Percentiles rank a stretch among this genome's conserved stretches.
These are phyloP conservation scores for Vitis amurensis DNA, from an alignment of 164 flowering plant species.

Conservation along the genomic window DNA sequence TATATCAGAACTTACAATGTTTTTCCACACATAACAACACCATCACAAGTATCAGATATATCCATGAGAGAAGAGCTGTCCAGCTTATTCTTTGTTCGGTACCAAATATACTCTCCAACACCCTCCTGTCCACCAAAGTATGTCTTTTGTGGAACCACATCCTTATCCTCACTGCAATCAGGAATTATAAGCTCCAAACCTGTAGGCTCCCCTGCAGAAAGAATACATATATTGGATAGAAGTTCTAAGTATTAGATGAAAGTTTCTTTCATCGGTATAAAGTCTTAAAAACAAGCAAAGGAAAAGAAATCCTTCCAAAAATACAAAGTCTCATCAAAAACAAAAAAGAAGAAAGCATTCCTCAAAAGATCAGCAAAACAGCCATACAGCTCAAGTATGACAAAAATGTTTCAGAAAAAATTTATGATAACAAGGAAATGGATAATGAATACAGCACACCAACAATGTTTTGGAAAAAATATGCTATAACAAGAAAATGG, in stretches of 20 bases:
- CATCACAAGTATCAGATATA: constrained; percentile 38
- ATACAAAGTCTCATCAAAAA: no score
- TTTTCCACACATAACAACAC: constrained; percentile 47
- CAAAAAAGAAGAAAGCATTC: no score
- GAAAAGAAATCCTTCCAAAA: background rate
- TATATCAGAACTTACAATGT: constrained; percentile 53
- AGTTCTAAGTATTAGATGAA: background rate
- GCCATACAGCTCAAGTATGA: no score
- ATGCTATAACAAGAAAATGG: no score
- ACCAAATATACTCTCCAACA: constrained; percentile 77
- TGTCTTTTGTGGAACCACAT: constrained; percentile 61
- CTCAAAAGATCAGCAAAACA: no score
- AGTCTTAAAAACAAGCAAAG: background rate
- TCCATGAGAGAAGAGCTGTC: constrained; percentile 50
- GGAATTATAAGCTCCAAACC: constrained; percentile 75
- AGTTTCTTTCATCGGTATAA: background rate
- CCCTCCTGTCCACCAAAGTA: constrained; percentile 98
- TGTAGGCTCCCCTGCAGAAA: constrained; percentile 73
- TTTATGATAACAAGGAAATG: no score
- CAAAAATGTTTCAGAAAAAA: no score
- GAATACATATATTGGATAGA: background rate
- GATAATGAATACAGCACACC: no score
- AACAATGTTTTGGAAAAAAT: no score
- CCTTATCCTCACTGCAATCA: constrained; percentile 65
- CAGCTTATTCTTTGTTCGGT: constrained; percentile 55